phyloP scores from a whole-genome alignment of 2,329 filamentous ascomycete species.

The Cadophora sp. region DNA sequence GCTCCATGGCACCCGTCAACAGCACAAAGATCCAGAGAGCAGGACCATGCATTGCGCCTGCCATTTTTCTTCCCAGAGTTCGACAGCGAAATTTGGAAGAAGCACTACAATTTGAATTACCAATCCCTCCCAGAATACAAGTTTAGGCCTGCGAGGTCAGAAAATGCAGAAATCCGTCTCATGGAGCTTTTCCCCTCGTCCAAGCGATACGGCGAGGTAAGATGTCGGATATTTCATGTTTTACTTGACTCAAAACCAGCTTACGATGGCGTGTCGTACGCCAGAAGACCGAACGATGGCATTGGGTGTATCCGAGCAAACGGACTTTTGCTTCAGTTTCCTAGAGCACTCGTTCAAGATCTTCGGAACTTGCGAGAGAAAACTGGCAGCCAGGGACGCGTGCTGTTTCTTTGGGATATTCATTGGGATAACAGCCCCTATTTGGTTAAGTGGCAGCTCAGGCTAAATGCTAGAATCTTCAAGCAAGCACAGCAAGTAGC shows the following conservation, averaged over 20 bases:
- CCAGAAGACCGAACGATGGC: background rate
- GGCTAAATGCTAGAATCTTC: background rate
- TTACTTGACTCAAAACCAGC: background rate
- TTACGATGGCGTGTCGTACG: conserved; percentile 1
- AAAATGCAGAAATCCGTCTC: background rate
- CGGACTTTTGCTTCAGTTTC: background rate
- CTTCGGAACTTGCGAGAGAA: background rate
- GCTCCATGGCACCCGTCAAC: background rate
- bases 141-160: background rate
- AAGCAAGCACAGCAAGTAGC: background rate
- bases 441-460: background rate
- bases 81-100: background rate
- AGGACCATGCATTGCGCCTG: background rate
- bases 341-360: background rate
- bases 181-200: background rate
- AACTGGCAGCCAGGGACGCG: background rate
- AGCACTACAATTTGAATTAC: background rate
- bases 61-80: background rate
- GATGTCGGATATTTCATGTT: background rate
- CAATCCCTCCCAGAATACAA: background rate
- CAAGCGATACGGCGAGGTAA: background rate
- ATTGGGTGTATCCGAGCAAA: background rate
- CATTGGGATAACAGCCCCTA: background rate
- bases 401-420: background rate
- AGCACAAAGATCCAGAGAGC: background rate